These are phyloP conservation scores for Cyclocybe aegerita DNA, from an alignment of 768 basidiomycete genomes.

Conservation along the genomic window DNA sequence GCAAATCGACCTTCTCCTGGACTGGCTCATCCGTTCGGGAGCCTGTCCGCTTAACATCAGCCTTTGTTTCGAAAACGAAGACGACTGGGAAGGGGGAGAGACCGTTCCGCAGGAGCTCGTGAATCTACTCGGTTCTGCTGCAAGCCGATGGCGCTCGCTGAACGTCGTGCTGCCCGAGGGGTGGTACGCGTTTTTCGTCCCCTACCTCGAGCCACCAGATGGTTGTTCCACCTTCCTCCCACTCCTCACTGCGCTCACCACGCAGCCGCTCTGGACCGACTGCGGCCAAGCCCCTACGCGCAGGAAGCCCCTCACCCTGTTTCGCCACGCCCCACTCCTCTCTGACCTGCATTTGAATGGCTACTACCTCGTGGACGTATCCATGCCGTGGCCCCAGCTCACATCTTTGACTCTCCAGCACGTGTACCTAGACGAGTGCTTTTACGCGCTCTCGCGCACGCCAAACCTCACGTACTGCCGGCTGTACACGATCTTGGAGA, in stretches of 20 bases:
- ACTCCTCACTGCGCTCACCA: conserved; percentile 8
- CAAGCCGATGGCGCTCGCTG: conserved; percentile 14
- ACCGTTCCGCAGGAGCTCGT: conserved; percentile 13
- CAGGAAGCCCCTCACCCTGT: conserved; percentile 14
- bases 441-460: conserved; percentile 10
- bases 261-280: conserved; percentile 17
- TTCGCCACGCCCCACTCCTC: conserved; percentile 11
- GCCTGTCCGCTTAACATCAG: conserved; percentile 13
- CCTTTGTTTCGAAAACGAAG: conserved; percentile 16
- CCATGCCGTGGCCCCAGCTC: conserved; percentile 15
- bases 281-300: conserved; percentile 7
- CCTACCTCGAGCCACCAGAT: conserved; percentile 16
- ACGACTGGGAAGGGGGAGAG: conserved; percentile 8
- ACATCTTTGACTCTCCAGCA: conserved; percentile 13
- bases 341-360: conserved; percentile 16
- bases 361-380: conserved; percentile 19
- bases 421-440: conserved; percentile 19
- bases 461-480: conserved; percentile 9
- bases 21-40: conserved; percentile 11
- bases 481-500: conserved; percentile 15
- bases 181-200: conserved; percentile 9
- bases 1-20: conserved; percentile 8
- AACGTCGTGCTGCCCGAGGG: conserved; percentile 18
- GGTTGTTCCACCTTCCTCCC: conserved; percentile 11
- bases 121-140: conserved; percentile 3